Evolutionary conservation across 1,284 basidiomycete genomes (phyloP).

Genomic region (Tausonia pullulans): DNA sequence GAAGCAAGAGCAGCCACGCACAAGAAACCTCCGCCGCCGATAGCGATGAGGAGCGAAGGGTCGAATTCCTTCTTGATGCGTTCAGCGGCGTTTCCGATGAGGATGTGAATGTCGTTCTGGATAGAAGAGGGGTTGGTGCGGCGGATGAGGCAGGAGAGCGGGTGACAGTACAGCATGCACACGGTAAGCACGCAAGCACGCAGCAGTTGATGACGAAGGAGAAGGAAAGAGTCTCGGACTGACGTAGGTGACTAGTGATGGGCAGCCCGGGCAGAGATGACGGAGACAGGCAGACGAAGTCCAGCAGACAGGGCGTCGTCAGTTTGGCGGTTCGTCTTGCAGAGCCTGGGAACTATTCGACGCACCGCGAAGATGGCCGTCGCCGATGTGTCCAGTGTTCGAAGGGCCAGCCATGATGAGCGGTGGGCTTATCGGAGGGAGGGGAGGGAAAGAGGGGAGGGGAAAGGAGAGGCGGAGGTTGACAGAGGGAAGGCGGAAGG

Average conservation of each 20-base stretch:
- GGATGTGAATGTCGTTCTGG: slow-evolving; percentile 17
- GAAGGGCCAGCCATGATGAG: not conserved
- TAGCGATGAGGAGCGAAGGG: slow-evolving; percentile 15
- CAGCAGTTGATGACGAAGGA: too few relatives aligned
- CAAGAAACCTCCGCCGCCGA: slow-evolving; percentile 18
- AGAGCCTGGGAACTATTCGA: not conserved
- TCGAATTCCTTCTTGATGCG: slow-evolving; percentile 11
- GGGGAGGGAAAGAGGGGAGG: too few relatives aligned
- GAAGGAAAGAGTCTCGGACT: too few relatives aligned
- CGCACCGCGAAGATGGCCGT: slow-evolving; percentile 15
- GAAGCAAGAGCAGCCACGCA: not conserved
- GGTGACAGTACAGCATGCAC: not conserved
- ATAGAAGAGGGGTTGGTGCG: not conserved
- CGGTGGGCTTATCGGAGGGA: too few relatives aligned
- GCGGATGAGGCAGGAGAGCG: not conserved
- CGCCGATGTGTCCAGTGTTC: slow-evolving; percentile 6
- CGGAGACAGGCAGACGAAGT: too few relatives aligned
- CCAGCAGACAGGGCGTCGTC: too few relatives aligned
- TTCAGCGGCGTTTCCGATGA: slow-evolving; percentile 12
- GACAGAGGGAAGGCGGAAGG: too few relatives aligned
- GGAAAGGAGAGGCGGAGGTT: too few relatives aligned
- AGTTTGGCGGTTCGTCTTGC: too few relatives aligned
- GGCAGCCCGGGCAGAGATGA: too few relatives aligned
- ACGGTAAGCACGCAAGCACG: too few relatives aligned
- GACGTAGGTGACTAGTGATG: too few relatives aligned